Base-by-base conservation (phyloP, 2,329 filamentous ascomycete genomes). In the Neocucurbitaria cava region DNA sequence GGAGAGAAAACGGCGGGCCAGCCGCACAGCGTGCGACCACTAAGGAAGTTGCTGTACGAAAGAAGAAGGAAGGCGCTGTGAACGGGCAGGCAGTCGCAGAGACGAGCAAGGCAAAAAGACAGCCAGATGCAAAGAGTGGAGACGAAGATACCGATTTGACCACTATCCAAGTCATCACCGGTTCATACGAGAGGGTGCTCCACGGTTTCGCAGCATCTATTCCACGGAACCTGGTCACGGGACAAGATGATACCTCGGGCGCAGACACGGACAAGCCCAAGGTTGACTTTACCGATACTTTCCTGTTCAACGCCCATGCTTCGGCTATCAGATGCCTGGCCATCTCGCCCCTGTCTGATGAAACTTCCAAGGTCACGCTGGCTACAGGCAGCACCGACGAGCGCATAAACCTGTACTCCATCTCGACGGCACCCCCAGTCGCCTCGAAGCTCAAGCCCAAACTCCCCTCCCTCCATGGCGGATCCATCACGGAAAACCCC, bases 381-480 rank as follows among this genome's bases (percentile, higher is more conserved):
- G 95, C 95, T 11, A 96, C 90, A 9, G 95, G 95, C 64, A 89
- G 90, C 75, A 96, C 91, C 21, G 95, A 99, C 77, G 92, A 97
- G 78, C 87, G 92, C 59, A 91, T 99, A 79, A 97, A 99, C 73
- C 84, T 99, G 49, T 99, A 96, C 82, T 92, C 88, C 56, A 81
- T 99, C 50, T 96, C 93, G 17, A 78, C 78, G 8, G 68, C 71
- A 13, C 76, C 79, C 7, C 78, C 79, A 1, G 11, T 87, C 83
- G 64, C 86, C 86, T 49, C 87, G 84, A 54, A 83, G 75, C 65
- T 78, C 77, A 61, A 86, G 79, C 72, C 82, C 3, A 77, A 84
- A 2, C 81, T 93, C 45, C 88, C 89, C 23, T 84, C 85, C 11
- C 81, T 96, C 46, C 84, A 88, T 38, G 86, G 87, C 56, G 88